Base-by-base conservation (phyloP, 176 grass and related monocot genomes). In the Poa pratensis region DNA sequence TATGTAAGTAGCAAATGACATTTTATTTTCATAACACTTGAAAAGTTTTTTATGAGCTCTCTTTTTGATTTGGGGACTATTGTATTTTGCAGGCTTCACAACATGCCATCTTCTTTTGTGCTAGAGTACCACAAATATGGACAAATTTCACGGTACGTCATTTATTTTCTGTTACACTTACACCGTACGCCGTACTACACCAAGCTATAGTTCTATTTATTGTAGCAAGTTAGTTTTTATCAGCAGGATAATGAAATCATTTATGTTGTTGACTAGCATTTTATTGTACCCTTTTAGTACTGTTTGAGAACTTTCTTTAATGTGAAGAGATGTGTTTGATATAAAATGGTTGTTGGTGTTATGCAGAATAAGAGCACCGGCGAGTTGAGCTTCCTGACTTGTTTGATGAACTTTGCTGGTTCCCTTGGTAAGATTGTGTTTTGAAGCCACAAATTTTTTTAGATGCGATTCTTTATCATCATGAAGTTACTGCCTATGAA, bases 61-160 rank as follows among this genome's bases (percentile, higher is more conserved):
- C 9, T n/a, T 54, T 32, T 73, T 90, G 55, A 79, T 86, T 34
- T 54, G 2, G 9, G 50, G 37, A 75, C 12, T 46, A 53, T 34
- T 79, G 43, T 76, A 69, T 65, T 63, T 86, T 90, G 77, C 81
- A 98, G 96, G 93, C 96, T 78, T 90, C 88, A 54, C 93, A 98
- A 70, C 96, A 98, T 87, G 91, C 89, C 37, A 95, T 98, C 76
- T 98, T 98, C 80, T 95, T 98, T 84, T 98, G 88, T 83, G 93
- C 96, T 83, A 95, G 96, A 89, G 80, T 98, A 80, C 93, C 96
- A 75, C 96, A 98, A 79, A 98, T 98, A 83, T 98, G 96, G 96
- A 90, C 76, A 84, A 98, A 98, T 91, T 98, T 84, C 71, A 89
- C 65, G n/a, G 93, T 98, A 81, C 15, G 84, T 81, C 73, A 3